Base-by-base conservation (phyloP, 768 basidiomycete genomes). In the Podaxis sp. region DNA sequence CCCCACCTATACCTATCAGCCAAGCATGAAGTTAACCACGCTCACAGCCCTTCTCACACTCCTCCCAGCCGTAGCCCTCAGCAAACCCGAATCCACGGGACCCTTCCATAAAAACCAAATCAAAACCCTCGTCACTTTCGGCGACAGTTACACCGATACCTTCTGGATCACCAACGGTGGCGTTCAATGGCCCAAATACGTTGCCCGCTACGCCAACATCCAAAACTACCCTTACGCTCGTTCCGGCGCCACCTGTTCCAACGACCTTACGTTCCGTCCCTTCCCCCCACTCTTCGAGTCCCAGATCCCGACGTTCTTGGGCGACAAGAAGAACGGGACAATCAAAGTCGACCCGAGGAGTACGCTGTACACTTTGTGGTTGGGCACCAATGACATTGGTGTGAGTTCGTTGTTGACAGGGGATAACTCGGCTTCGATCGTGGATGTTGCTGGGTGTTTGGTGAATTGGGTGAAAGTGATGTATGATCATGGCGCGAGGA, bases 331-430 rank as follows among this genome's bases (percentile, higher is more conserved):
- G 12, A 81, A 83, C 63, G 77, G 79, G 4, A 75, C 80, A 0
- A 68, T 85, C 22, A 67, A 65, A n/a, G 69, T 83, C 38, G 59
- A 72, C 12, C 70, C 81, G 0, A 70, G 76, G 2, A 77, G 85
- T 51, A 89, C 87, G 1, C 64, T 89, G 2, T 89, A 85, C 69
- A 84, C 85, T 0, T 75, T 89, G 8, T 90, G 88, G 87, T 86
- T 89, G 63, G 87, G 88, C 11, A 86, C 85, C 1, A 86, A 85
- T 64, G 88, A 89, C 67, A 77, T 89, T 3, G 88, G 88, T 1
- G 77, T 69, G 12, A 77, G 76, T 52, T 80, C 82, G 5, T 74
- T 89, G 33, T 65, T 89, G 11, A 85, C 84, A 0, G 86, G 85
- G 1, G 75, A 76, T 22, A 76, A 79, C 59, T 62, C 72, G 59